Evolutionary conservation across 2,329 filamentous ascomycete genomes (phyloP), one percentile per base, ranked within the genome.

Genomic region (Aspergillus fumigatus): DNA sequence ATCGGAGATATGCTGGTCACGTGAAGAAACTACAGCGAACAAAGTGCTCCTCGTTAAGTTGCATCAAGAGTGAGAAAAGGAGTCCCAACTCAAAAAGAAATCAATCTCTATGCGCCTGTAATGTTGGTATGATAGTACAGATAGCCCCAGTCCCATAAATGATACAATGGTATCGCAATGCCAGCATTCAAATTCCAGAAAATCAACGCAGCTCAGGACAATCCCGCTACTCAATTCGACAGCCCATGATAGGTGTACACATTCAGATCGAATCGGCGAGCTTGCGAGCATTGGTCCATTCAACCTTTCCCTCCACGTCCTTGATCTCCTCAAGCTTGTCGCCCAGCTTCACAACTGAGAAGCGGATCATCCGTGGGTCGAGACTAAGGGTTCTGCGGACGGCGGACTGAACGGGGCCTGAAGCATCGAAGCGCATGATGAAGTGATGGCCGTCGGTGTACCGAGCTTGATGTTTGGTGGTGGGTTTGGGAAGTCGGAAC

Each of bases 401-500:
- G 47, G 86, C 81, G 63, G 89, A 79, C 76, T 97, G 93, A 7
- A 89, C 87, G 51, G 80, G 75, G 7, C 86, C 84, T 58, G 87
- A 88, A 55, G 88, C 79, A 74, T 99, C 94, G 81, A 96, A 99
- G 67, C 94, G 90, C 89, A 99, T 90, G 70, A 96, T 89, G 76
- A 99, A 99, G 82, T 99, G 96, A 80, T 97, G 92, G 54, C 94
- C 94, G 65, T 86, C 84, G 62, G 84, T 84, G 82, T 97, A 88
- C 64, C 86, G 86, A 66, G 88, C 86, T 77, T 97, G 92, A 75
- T 95, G 88, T 71, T 88, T 88, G 60, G 86, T 87, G 57, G 87
- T 82, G 60, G 90, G 85, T 65, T 87, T 88, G 50, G 94, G 93
- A 19, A 99, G 88, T 50, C 88, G 82, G 78, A 94, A 97, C 65